A percentile compares a stretch with the other conserved stretches of the same genome.
Evolutionary conservation across 1,284 basidiomycete genomes (phyloP).

Genomic region (Boletus mariae): DNA sequence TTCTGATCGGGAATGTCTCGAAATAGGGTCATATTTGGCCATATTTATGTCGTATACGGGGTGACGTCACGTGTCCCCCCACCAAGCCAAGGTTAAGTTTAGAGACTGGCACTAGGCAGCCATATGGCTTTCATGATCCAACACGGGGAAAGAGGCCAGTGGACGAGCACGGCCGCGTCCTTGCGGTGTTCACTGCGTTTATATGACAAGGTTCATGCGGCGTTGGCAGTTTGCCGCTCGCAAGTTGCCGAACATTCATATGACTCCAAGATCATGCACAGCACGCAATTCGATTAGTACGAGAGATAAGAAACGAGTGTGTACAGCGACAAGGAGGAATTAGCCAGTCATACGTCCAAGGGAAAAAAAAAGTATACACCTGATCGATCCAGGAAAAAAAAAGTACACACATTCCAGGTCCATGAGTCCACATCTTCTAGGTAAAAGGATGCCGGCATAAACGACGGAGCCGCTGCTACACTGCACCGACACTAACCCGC

Average conservation of each 20-base stretch:
- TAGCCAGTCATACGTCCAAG: conserved; percentile 5
- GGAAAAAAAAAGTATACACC: conserved; percentile 22
- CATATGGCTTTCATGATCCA: conserved; percentile 20
- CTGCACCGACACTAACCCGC: conserved; percentile 13
- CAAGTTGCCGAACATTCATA: conserved; percentile 7
- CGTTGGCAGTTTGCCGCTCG: conserved; percentile 23
- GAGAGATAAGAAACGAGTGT: conserved; percentile 9
- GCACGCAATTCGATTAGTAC: conserved; percentile 7
- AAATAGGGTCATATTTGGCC: conserved; percentile 15
- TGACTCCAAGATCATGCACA: conserved; percentile 3
- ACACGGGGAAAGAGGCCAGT: conserved; percentile 11
- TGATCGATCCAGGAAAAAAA: conserved; percentile 3
- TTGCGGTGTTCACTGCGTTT: conserved; percentile 21
- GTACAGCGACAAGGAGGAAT: conserved; percentile 1
- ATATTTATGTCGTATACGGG: conserved; percentile 14
- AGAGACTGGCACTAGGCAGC: conserved; percentile 7
- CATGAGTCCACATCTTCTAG: not conserved
- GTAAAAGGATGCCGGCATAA: not conserved
- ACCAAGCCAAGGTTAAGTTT: conserved; percentile 26
- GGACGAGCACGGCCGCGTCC: conserved; percentile 1
- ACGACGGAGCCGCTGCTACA: conserved; percentile 7
- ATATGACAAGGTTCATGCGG: conserved; percentile 31
- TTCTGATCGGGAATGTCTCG: conserved; percentile 32
- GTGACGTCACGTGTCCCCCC: conserved; percentile 22
- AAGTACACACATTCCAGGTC: conserved; percentile 23